These are phyloP conservation scores for Rhodotorula paludigena DNA, from an alignment of 768 basidiomycete species.

Conservation along the genomic window DNA sequence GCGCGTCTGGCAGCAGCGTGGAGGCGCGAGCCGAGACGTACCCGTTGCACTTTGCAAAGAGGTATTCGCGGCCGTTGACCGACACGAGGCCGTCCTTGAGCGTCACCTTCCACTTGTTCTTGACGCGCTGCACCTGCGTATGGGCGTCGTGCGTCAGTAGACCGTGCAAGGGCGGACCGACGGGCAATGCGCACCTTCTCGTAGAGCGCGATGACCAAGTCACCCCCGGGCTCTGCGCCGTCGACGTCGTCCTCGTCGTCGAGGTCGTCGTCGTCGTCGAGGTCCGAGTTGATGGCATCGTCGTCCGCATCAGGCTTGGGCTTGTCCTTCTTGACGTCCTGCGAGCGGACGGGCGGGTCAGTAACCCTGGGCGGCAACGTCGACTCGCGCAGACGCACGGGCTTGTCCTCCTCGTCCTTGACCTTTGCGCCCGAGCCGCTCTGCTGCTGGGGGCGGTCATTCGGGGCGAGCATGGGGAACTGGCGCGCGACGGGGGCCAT, in stretches of 20 bases:
- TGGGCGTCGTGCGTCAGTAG: background rate
- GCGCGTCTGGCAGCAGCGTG: too few species aligned
- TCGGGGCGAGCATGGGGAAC: slow-evolving; percentile 16
- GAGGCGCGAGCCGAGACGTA: slow-evolving; percentile 49
- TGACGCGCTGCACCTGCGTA: slow-evolving; percentile 86
- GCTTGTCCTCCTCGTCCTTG: slow-evolving; percentile 4
- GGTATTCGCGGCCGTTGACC: slow-evolving; percentile 92
- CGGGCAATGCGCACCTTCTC: slow-evolving; percentile 97
- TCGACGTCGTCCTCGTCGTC: slow-evolving; percentile 69
- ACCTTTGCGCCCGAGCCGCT: background rate
- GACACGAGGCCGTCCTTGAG: slow-evolving; percentile 97
- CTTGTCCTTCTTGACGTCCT: slow-evolving; percentile 20
- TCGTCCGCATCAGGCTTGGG: slow-evolving; percentile 39
- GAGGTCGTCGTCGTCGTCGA: slow-evolving; percentile 78
- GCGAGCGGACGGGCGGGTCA: background rate
- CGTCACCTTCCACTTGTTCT: slow-evolving; percentile 98
- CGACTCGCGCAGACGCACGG: slow-evolving; percentile 38
- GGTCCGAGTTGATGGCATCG: slow-evolving; percentile 91
- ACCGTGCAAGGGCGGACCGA: slow-evolving; percentile 22
- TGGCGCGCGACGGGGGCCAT: slow-evolving; percentile 28
- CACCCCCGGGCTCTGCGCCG: slow-evolving; percentile 60
- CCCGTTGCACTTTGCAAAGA: slow-evolving; percentile 96
- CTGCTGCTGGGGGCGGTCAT: slow-evolving; percentile 1
- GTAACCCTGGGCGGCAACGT: background rate
- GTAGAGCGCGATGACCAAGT: slow-evolving; percentile 96